Evolutionary conservation across 352 stramenopile genomes (phyloP), one percentile per base, ranked within the genome.

Genomic region (Pythium dissimile): DNA sequence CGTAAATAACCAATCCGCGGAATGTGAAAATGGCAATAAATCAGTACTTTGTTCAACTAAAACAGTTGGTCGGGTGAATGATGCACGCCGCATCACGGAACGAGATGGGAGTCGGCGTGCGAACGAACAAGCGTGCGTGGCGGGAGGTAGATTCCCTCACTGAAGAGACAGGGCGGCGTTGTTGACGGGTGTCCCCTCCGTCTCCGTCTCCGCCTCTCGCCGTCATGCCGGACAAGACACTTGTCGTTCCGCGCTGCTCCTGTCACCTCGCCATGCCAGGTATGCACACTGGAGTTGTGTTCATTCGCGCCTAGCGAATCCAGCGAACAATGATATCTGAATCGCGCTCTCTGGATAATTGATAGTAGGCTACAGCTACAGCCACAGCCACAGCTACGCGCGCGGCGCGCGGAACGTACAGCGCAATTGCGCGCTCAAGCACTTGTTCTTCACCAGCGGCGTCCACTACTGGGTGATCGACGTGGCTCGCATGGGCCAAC

Each of bases 401-500:
- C 42, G 66, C 64, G 54, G 60, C 41, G 37, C 48, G 35, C 54
- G 38, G 46, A 35, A 45, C 52, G 53, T 62, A 20, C 67, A 58
- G 24, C 50, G 35, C 44, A 71, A 65, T 46, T 68, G 64, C 47
- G 59, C 77, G 32, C 42, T 81, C 47, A 68, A 72, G 35, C 67
- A 85, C 54, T 51, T 76, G 21, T 79, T 74, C 66, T 80, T 80
- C 50, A 80, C 75, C n/a, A 85, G 75, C 45, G 75, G 75, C 12
- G 47, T 51, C 16, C 72, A 85, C 59, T 80, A 80, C 38, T 80
- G 62, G 69, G 72, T 82, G 35, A 65, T 79, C 13, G 43, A 77
- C 24, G 47, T 81, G 30, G 64, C 68, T 41, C 62, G 60, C 28
- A 59, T 75, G 60, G 43, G 37, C 31, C 58, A 67, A 13, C 54